These are phyloP conservation scores for Claviceps sp. DNA, from an alignment of 2,329 filamentous ascomycete species.

Conservation along the genomic window DNA sequence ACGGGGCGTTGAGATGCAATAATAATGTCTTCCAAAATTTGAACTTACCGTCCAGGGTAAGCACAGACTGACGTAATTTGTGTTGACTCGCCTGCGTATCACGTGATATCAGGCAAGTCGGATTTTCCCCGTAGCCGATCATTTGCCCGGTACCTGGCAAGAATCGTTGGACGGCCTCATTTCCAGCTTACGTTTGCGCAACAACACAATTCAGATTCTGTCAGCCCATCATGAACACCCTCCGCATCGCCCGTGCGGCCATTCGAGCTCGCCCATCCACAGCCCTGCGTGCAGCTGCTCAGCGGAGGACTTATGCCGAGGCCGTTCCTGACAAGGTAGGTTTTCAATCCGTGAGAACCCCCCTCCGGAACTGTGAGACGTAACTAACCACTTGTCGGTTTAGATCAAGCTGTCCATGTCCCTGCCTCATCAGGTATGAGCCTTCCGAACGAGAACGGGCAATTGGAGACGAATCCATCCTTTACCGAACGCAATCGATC, in stretches of 20 bases:
- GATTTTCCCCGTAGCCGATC: constrained; percentile 28
- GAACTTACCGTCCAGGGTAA: background rate
- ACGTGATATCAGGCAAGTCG: constrained; percentile 19
- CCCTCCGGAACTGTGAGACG: constrained; percentile 4
- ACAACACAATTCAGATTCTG: constrained; percentile 33
- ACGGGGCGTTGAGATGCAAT: background rate
- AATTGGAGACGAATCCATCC: constrained; percentile 5
- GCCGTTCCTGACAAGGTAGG: constrained; percentile 69
- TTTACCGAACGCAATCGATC: constrained; percentile 15
- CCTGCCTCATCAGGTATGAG: constrained; percentile 92
- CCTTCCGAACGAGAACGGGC: constrained; percentile 8
- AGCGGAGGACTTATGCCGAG: constrained; percentile 86
- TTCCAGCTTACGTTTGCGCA: constrained; percentile 29
- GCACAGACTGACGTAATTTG: background rate
- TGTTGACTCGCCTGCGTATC: constrained; percentile 1
- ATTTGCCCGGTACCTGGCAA: constrained; percentile 27
- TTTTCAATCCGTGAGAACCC: constrained; percentile 11
- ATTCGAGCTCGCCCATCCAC: constrained; percentile 63
- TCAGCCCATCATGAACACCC: constrained; percentile 70
- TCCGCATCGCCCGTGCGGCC: constrained; percentile 84
- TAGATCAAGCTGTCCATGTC: constrained; percentile 95
- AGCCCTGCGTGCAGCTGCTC: constrained; percentile 59
- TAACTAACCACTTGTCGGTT: constrained; percentile 13
- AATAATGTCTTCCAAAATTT: background rate
- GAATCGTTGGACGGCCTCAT: constrained; percentile 33